A percentile compares a stretch with the other conserved stretches of the same genome.
Evolutionary conservation across 345 rosid species (phyloP).

Genomic region (Rhodamnia argentea): DNA sequence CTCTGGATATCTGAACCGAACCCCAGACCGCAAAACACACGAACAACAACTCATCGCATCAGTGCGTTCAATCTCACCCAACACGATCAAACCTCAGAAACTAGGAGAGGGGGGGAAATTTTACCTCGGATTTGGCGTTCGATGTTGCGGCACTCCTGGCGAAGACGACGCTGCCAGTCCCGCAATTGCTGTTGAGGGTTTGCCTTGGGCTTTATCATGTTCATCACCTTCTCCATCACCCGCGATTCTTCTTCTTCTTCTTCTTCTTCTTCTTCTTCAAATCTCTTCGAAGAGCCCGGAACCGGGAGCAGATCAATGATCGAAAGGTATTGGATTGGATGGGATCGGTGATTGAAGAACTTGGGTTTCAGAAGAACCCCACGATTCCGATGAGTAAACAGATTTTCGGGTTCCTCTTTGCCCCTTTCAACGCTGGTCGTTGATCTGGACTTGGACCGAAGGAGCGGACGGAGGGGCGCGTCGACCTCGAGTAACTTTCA

Average conservation of each 20-base stretch:
- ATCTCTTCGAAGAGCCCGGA: not conserved
- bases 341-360: not conserved
- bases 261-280: not conserved
- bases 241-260: not conserved
- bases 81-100: not conserved
- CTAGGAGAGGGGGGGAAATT: not conserved
- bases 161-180: constrained; percentile 90
- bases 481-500: not conserved
- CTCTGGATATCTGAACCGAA: constrained; percentile 66
- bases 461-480: not conserved
- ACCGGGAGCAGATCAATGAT: not conserved
- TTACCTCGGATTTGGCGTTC: constrained; percentile 90
- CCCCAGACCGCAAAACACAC: not conserved
- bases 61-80: not conserved
- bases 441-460: not conserved
- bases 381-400: not conserved
- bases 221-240: constrained; percentile 73
- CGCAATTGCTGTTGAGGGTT: constrained; percentile 73
- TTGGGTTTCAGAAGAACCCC: not conserved
- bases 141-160: constrained; percentile 85
- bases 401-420: not conserved
- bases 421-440: not conserved
- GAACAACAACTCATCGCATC: not conserved
- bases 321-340: not conserved
- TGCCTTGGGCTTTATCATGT: constrained; percentile 67